phyloP scores from a whole-genome alignment of 176 grass and related monocot genomes.

The Bromus sterilis region DNA sequence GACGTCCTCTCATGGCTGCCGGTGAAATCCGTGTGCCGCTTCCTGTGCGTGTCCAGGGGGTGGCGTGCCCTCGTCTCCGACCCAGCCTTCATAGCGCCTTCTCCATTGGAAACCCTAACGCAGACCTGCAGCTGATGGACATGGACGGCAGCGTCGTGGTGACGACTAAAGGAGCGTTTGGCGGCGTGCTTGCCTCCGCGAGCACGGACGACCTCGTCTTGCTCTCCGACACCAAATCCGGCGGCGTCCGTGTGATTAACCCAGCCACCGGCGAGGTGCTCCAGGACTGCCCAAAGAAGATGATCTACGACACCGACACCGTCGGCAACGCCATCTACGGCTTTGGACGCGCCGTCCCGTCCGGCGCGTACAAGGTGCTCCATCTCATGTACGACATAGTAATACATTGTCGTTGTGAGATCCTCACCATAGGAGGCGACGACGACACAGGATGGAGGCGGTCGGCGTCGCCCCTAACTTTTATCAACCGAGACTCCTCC shows the following conservation, averaged over 20 bases:
- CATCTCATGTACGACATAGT: background rate
- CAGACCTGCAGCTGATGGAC: background rate
- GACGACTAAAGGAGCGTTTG: background rate
- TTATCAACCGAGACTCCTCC: background rate
- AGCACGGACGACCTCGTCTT: background rate
- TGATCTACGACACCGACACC: too few relatives aligned
- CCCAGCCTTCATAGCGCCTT: background rate
- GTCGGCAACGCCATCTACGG: too few relatives aligned
- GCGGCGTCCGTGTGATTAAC: background rate
- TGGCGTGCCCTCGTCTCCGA: background rate
- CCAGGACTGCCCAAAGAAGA: background rate
- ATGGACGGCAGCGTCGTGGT: background rate
- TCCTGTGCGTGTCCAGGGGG: background rate
- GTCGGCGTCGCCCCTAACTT: background rate
- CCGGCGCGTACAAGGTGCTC: background rate
- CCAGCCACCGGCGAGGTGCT: background rate
- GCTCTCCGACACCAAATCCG: background rate
- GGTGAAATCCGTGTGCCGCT: background rate
- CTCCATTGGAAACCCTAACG: too few relatives aligned
- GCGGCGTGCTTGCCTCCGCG: background rate
- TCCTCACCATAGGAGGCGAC: background rate
- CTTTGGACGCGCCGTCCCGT: background rate
- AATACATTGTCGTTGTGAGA: background rate
- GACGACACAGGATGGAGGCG: background rate
- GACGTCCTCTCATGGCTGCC: background rate